Percentiles rank a stretch among this genome's conserved stretches.
phyloP scores from a whole-genome alignment of 495 filamentous ascomycete genomes.

The Hyaloscypha hepaticicola region DNA sequence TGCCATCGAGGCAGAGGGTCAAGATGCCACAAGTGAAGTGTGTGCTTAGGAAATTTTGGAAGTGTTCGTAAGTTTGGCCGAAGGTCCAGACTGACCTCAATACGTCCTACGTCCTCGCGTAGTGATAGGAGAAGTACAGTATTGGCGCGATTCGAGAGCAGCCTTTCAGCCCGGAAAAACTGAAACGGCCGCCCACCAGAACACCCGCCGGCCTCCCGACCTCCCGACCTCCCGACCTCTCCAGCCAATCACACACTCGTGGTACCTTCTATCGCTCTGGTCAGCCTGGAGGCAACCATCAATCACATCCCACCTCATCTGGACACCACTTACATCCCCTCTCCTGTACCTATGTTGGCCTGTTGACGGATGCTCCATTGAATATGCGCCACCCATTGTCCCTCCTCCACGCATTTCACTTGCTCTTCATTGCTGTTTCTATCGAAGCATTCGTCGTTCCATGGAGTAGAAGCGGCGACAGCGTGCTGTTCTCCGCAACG shows the following conservation, averaged over 20 bases:
- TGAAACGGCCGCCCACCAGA: no score
- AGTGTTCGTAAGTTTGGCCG: background rate
- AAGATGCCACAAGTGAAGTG: background rate
- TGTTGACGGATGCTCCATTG: conserved; percentile 12
- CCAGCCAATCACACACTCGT: background rate
- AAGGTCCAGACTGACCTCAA: background rate
- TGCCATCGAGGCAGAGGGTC: background rate
- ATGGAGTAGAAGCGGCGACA: conserved; percentile 18
- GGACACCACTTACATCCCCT: background rate
- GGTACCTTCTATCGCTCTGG: no score
- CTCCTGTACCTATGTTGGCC: background rate
- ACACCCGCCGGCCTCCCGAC: background rate
- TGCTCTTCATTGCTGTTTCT: conserved; percentile 13
- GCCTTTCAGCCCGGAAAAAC: no score
- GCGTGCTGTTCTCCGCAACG: conserved; percentile 12
- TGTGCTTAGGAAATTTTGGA: background rate
- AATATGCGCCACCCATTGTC: conserved; percentile 11
- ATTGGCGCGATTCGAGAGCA: background rate
- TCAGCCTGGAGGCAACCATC: background rate
- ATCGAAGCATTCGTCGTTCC: conserved; percentile 32
- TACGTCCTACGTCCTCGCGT: background rate
- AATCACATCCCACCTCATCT: background rate
- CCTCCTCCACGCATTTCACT: conserved; percentile 9
- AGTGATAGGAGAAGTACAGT: background rate
- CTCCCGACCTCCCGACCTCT: background rate